Evolutionary conservation across 129 eudicot genomes (phyloP).

Genomic region (Ambrosia artemisiifolia): DNA sequence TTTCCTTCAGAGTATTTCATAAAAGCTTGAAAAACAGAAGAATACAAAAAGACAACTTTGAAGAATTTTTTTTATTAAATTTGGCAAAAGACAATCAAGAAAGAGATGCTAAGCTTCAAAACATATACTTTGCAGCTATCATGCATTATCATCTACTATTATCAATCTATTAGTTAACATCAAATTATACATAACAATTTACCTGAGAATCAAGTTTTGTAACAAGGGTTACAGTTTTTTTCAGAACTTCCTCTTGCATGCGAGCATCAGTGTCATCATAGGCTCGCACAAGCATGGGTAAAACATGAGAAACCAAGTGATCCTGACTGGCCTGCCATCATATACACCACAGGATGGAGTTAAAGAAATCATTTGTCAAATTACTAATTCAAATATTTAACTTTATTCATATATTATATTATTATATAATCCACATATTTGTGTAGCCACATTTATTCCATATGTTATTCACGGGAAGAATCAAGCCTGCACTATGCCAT

Average conservation of each 20-base stretch:
- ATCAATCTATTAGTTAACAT: constrained; percentile 7
- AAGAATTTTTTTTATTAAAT: not conserved
- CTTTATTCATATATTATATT: no score
- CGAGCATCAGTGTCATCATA: constrained; percentile 94
- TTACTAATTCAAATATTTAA: no score
- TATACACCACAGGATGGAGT: constrained; percentile 9
- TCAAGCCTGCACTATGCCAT: not conserved
- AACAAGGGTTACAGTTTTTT: constrained; percentile 71
- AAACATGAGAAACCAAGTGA: constrained; percentile 69
- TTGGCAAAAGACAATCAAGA: not conserved
- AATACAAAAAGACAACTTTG: not conserved
- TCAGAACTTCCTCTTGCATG: constrained; percentile 97
- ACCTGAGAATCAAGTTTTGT: constrained; percentile 87
- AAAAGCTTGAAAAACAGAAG: not conserved
- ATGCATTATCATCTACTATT: not conserved
- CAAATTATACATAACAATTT: constrained; percentile 17
- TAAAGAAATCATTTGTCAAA: not conserved
- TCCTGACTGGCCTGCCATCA: constrained; percentile 77
- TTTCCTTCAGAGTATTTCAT: not conserved
- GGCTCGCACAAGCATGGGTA: constrained; percentile 95
- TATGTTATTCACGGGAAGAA: not conserved
- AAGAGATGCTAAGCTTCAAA: constrained; percentile 13
- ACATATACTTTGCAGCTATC: constrained; percentile 4
- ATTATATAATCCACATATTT: not conserved
- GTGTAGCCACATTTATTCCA: not conserved